A percentile compares a stretch with the other conserved stretches of the same genome.
Conservation (phyloP, 208 protist genomes). For the Acanthamoeba triangularis region DNA sequence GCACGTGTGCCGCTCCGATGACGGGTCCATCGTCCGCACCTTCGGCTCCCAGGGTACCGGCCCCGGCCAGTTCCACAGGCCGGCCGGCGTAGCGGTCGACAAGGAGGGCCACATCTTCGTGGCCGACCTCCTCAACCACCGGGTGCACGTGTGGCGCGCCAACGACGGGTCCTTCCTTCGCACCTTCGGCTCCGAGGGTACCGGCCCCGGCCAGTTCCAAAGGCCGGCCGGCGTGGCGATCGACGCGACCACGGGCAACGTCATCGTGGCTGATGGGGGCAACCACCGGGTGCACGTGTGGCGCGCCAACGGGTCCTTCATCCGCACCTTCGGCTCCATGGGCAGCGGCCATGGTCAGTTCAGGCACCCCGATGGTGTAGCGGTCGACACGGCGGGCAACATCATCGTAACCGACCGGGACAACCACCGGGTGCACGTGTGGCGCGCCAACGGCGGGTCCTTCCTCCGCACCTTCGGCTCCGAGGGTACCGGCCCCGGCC, state of each 20-base stretch:
- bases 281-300: too few relatives aligned
- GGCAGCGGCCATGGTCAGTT: too few relatives aligned
- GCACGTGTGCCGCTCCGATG: not conserved
- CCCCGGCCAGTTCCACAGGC: not conserved
- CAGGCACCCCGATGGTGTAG: too few relatives aligned
- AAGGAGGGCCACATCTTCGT: too few relatives aligned
- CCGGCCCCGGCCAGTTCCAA: not conserved
- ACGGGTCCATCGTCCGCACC: not conserved
- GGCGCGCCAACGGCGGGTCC: not conserved
- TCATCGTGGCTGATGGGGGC: too few relatives aligned
- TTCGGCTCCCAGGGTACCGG: too few relatives aligned
- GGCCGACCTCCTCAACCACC: too few relatives aligned
- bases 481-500: not conserved
- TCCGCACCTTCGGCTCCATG: not conserved
- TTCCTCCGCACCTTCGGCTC: not conserved
- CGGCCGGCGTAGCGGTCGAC: too few relatives aligned
- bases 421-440: not conserved
- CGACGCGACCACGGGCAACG: too few relatives aligned
- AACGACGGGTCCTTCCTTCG: not conserved
- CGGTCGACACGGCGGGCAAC: too few relatives aligned
- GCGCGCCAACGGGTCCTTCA: not conserved
- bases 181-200: not conserved
- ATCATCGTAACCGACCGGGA: too few relatives aligned
- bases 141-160: not conserved
- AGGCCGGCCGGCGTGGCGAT: too few relatives aligned